phyloP scores from a whole-genome alignment of 495 filamentous ascomycete genomes.

The Tuber microsphaerosporum region DNA sequence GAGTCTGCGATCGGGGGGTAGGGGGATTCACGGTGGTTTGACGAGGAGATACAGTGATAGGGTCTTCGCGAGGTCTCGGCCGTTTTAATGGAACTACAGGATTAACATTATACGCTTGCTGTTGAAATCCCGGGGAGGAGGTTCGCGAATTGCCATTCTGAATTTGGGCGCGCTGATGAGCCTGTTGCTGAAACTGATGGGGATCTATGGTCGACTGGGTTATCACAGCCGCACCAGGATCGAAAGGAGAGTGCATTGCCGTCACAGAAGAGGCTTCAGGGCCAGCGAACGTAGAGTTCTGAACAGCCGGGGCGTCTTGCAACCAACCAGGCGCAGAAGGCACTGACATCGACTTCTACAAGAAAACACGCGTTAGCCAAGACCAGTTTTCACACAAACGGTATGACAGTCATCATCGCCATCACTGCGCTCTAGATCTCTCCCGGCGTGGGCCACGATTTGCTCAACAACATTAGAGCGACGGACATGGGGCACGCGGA shows the following conservation, averaged over 20 bases:
- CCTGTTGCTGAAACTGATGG: slow-evolving; percentile 55
- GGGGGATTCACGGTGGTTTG: slow-evolving; percentile 66
- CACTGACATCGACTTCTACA: slow-evolving; percentile 42
- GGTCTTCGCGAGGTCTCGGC: slow-evolving; percentile 73
- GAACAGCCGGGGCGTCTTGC: slow-evolving; percentile 40
- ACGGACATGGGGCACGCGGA: slow-evolving; percentile 11
- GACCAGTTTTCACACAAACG: slow-evolving; percentile 16
- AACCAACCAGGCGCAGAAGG: slow-evolving; percentile 39
- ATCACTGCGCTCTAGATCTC: slow-evolving; percentile 14
- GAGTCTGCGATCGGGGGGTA: slow-evolving; percentile 85
- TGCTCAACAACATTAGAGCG: slow-evolving; percentile 2
- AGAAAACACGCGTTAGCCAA: slow-evolving; percentile 35
- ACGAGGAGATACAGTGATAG: slow-evolving; percentile 71
- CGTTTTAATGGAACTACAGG: slow-evolving; percentile 82
- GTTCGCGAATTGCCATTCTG: slow-evolving; percentile 79
- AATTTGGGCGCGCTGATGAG: slow-evolving; percentile 58
- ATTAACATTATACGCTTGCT: slow-evolving; percentile 69
- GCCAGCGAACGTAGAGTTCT: slow-evolving; percentile 37
- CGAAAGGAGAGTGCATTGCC: slow-evolving; percentile 41
- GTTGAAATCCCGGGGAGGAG: slow-evolving; percentile 67
- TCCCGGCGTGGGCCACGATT: slow-evolving; percentile 4
- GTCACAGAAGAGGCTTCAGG: slow-evolving; percentile 31
- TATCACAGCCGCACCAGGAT: slow-evolving; percentile 40
- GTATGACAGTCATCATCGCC: slow-evolving; percentile 22
- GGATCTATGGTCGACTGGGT: slow-evolving; percentile 52